These are phyloP conservation scores for Picea glauca DNA, from an alignment of 75 land plant species.

Conservation along the genomic window DNA sequence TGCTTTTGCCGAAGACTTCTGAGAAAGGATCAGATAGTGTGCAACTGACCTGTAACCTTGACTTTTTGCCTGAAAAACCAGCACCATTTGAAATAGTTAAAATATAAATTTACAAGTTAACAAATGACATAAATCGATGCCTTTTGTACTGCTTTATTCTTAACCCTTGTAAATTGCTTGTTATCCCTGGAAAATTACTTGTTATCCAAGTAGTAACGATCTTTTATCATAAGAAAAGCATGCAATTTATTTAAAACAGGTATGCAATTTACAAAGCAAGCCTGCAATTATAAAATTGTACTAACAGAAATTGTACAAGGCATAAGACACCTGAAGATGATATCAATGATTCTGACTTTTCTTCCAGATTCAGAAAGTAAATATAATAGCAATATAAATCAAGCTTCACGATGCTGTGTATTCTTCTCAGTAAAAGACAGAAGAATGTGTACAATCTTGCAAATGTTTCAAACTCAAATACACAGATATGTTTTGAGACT, in stretches of 20 bases:
- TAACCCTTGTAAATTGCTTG: background rate
- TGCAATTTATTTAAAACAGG: background rate
- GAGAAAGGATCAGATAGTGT: conserved; percentile 79
- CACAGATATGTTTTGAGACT: no score
- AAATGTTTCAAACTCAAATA: background rate
- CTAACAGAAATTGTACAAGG: no score
- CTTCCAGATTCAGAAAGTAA: background rate
- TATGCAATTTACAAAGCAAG: background rate
- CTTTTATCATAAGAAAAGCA: background rate
- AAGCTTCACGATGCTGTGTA: no score
- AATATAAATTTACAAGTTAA: background rate
- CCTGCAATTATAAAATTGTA: no score
- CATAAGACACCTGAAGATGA: no score
- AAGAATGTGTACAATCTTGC: background rate
- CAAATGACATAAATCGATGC: no score
- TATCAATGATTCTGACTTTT: no score
- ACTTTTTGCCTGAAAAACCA: conserved; percentile 24
- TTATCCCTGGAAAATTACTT: background rate
- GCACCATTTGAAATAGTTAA: background rate
- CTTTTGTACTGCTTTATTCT: no score
- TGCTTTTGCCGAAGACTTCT: background rate
- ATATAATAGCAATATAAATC: no score
- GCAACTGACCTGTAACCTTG: conserved; percentile 86
- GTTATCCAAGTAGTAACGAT: no score
- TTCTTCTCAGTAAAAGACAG: background rate